Percentiles rank a stretch among this genome's conserved stretches.
phyloP scores from a whole-genome alignment of 306 rosid genomes.

The Geum urbanum region DNA sequence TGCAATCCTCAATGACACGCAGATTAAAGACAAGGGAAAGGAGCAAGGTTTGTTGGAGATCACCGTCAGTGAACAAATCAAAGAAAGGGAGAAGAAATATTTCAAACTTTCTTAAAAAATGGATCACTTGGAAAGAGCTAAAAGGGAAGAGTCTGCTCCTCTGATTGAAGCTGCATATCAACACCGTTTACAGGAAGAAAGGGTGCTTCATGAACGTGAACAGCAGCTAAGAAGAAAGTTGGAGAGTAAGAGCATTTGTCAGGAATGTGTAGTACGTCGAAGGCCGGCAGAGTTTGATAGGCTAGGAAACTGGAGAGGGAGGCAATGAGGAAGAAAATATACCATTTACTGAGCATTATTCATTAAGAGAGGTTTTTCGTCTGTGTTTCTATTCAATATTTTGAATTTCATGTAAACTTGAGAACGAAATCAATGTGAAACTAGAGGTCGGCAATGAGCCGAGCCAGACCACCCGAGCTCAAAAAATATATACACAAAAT shows the following conservation, averaged over 20 bases:
- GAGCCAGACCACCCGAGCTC: too few relatives aligned
- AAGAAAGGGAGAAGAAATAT: slow-evolving; percentile 65
- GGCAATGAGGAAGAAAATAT: not conserved
- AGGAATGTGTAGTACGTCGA: slow-evolving; percentile 49
- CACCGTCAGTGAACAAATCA: too few relatives aligned
- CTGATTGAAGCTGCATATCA: slow-evolving; percentile 82
- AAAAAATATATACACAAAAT: too few relatives aligned
- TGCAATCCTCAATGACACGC: slow-evolving; percentile 56
- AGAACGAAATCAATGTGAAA: too few relatives aligned
- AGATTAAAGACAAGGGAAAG: slow-evolving; percentile 50
- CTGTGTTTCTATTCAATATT: too few relatives aligned
- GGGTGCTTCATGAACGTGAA: slow-evolving; percentile 62
- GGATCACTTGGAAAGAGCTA: slow-evolving; percentile 88
- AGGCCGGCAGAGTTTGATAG: slow-evolving; percentile 63
- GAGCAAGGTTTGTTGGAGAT: too few relatives aligned
- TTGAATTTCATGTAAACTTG: too few relatives aligned
- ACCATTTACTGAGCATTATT: not conserved
- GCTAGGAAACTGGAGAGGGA: slow-evolving; percentile 67
- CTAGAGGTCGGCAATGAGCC: too few relatives aligned
- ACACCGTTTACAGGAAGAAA: slow-evolving; percentile 73
- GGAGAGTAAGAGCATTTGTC: slow-evolving; percentile 27
- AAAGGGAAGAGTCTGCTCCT: slow-evolving; percentile 87
- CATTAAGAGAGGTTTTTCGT: too few relatives aligned
- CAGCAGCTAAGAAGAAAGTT: slow-evolving; percentile 45
- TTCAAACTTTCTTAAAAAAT: slow-evolving; percentile 71